phyloP scores from a whole-genome alignment of 495 filamentous ascomycete genomes.

The Hypoxylon rickii region DNA sequence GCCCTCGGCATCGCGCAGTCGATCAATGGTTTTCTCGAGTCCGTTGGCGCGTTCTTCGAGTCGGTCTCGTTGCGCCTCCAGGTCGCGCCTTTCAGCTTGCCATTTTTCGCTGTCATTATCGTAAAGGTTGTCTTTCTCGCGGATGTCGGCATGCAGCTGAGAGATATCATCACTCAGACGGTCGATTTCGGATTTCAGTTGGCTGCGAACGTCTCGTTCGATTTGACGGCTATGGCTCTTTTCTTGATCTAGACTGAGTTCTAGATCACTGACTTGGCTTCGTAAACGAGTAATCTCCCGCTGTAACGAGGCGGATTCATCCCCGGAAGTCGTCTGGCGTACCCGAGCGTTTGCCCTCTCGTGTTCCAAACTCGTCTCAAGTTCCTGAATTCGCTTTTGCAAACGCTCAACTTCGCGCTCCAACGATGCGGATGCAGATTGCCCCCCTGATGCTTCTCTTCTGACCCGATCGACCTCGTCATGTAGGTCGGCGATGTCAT shows the following conservation, averaged over 20 bases:
- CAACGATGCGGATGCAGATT: constrained; percentile 35
- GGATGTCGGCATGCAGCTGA: constrained; percentile 67
- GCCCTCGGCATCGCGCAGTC: constrained; percentile 74
- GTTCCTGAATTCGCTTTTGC: constrained; percentile 28
- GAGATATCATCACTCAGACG: constrained; percentile 69
- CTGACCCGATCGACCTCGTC: constrained; percentile 60
- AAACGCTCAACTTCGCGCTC: constrained; percentile 29
- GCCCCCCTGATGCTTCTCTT: constrained; percentile 46
- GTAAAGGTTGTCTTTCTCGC: constrained; percentile 72
- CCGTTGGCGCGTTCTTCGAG: constrained; percentile 70
- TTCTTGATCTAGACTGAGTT: constrained; percentile 62
- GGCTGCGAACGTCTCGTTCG: constrained; percentile 57
- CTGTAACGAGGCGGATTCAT: constrained; percentile 69
- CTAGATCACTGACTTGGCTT: constrained; percentile 60
- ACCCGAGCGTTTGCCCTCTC: constrained; percentile 73
- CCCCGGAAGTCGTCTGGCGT: constrained; percentile 69
- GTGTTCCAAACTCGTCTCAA: constrained; percentile 47
- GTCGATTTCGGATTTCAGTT: constrained; percentile 68
- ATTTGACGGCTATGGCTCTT: constrained; percentile 62
- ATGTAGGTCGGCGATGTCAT: constrained; percentile 69
- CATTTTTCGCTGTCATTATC: constrained; percentile 72
- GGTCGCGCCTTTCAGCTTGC: constrained; percentile 65
- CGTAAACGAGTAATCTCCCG: constrained; percentile 63
- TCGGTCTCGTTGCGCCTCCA: constrained; percentile 68
- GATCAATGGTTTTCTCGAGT: constrained; percentile 74